phyloP scores from a whole-genome alignment of 208 protist genomes.

The Trypanosoma lewisi region DNA sequence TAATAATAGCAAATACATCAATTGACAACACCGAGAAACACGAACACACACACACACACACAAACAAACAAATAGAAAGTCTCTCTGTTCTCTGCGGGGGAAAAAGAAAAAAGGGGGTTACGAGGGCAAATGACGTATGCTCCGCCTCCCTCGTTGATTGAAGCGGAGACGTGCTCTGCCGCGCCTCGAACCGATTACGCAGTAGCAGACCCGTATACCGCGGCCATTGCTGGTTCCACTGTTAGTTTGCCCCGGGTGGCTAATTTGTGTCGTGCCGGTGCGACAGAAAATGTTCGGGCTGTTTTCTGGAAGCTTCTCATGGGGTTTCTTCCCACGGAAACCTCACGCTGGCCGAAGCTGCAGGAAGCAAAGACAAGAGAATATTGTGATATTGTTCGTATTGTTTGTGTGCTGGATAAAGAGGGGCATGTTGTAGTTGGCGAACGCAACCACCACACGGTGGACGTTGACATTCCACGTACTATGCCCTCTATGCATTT shows the following conservation, averaged over 20 bases:
- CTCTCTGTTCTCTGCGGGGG: no score
- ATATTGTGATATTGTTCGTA: conserved; percentile 36
- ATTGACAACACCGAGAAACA: no score
- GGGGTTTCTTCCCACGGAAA: conserved; percentile 49
- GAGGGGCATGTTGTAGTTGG: conserved; percentile 21
- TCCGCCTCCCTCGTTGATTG: conserved; percentile 23
- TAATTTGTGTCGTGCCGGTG: conserved; percentile 45
- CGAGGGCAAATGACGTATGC: conserved; percentile 7
- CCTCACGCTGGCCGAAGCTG: conserved; percentile 33
- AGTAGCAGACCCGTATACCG: conserved; percentile 1
- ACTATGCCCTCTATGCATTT: conserved; percentile 84
- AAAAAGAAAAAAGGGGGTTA: background rate
- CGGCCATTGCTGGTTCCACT: conserved; percentile 3
- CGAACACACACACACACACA: no score
- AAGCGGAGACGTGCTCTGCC: background rate
- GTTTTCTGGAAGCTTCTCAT: conserved; percentile 76
- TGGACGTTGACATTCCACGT: conserved; percentile 81
- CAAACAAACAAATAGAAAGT: no score
- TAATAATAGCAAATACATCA: no score
- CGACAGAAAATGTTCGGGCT: conserved; percentile 36
- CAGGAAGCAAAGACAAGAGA: conserved; percentile 31
- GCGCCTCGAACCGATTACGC: background rate
- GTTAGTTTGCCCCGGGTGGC: conserved; percentile 24
- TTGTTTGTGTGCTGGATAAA: conserved; percentile 31
- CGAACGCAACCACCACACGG: conserved; percentile 20